phyloP scores from a whole-genome alignment of 176 grass and related monocot species.

The Ensete glaucum region DNA sequence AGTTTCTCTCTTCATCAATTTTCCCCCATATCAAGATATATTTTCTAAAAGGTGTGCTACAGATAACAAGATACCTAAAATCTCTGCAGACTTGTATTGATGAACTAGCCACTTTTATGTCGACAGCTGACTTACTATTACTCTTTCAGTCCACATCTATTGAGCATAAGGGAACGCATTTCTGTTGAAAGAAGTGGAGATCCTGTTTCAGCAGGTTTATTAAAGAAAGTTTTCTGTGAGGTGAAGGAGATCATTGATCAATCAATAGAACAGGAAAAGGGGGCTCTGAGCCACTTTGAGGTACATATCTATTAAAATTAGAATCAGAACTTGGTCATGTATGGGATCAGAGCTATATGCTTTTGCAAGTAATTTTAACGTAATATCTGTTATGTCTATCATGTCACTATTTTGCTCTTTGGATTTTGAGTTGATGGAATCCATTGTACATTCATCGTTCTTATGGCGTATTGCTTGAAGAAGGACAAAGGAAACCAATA shows the following conservation, averaged over 20 bases:
- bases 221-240: constrained; percentile 42
- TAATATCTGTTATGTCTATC: no score
- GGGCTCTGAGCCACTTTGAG: constrained; percentile 78
- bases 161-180: constrained; percentile 72
- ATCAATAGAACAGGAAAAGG: constrained; percentile 67
- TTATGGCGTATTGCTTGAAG: no score
- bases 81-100: background rate
- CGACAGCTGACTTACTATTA: background rate
- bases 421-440: no score
- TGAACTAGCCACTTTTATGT: background rate
- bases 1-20: no score
- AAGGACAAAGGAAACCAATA: no score
- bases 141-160: constrained; percentile 64
- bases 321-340: background rate
- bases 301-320: constrained; percentile 29
- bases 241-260: constrained; percentile 59
- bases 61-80: background rate
- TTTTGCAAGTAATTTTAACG: background rate
- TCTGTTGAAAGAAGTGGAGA: constrained; percentile 61
- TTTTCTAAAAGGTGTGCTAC: background rate
- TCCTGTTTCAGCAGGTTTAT: constrained; percentile 44
- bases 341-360: background rate
- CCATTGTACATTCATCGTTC: no score
- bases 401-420: no score
- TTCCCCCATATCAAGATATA: background rate